phyloP scores from a whole-genome alignment of 257 asterid genomes.

The Solanum stenotomum region DNA sequence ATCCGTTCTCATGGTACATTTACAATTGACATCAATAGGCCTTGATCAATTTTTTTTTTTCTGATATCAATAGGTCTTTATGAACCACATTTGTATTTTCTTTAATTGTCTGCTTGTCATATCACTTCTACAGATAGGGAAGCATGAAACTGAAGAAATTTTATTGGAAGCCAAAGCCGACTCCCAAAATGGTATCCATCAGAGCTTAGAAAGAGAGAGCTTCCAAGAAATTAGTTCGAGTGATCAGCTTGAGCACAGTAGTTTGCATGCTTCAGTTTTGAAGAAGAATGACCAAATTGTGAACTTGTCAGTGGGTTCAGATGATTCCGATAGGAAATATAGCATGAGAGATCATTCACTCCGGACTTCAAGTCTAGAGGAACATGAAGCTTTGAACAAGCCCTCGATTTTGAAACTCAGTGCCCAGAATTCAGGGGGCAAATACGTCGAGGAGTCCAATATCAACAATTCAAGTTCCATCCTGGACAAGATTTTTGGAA shows the following conservation, averaged over 20 bases:
- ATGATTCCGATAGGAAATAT: constrained; percentile 23
- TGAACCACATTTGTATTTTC: background rate
- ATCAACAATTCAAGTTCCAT: constrained; percentile 35
- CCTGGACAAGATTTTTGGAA: constrained; percentile 57
- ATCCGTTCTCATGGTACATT: background rate
- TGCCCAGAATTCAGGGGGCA: constrained; percentile 26
- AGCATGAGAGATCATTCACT: constrained; percentile 26
- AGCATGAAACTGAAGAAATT: constrained; percentile 28
- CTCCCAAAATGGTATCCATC: constrained; percentile 25
- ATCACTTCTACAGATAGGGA: constrained; percentile 35
- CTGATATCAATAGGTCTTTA: background rate
- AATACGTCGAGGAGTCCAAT: constrained; percentile 26
- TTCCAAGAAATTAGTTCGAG: constrained; percentile 20
- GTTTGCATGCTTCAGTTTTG: constrained; percentile 7
- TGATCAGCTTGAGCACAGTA: constrained; percentile 33
- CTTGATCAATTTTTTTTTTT: background rate
- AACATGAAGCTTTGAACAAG: constrained; percentile 27
- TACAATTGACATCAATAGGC: background rate
- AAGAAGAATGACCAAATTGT: constrained; percentile 32
- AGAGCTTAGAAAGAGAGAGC: constrained; percentile 23
- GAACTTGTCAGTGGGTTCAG: constrained; percentile 18
- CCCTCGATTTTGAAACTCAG: constrained; percentile 20
- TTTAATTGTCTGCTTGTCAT: background rate
- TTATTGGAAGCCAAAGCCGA: constrained; percentile 18
- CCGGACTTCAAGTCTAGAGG: constrained; percentile 22